phyloP scores from a whole-genome alignment of 2,329 filamentous ascomycete genomes.

The Fusarium sacchari region DNA sequence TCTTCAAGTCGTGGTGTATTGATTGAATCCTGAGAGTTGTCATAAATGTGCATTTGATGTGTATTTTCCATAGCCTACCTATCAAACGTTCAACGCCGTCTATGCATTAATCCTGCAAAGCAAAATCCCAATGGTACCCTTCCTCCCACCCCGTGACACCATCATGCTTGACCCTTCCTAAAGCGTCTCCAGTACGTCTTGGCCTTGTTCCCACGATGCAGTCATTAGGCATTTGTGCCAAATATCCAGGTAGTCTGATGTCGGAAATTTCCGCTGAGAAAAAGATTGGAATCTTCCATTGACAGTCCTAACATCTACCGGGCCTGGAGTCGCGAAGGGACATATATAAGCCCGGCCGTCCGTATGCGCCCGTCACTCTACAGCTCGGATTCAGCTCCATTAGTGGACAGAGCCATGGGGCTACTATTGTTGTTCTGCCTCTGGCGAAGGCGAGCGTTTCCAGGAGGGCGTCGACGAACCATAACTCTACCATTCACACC shows the following conservation, averaged over 20 bases:
- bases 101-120: slow-evolving; percentile 46
- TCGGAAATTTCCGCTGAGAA: not conserved
- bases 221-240: slow-evolving; percentile 9
- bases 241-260: slow-evolving; percentile 4
- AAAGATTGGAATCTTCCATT: not conserved
- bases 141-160: slow-evolving; percentile 3
- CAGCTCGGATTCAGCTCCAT: slow-evolving; percentile 68
- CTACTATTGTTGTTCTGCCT: slow-evolving; percentile 63
- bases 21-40: not conserved
- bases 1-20: not conserved
- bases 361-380: slow-evolving; percentile 40
- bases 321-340: not conserved
- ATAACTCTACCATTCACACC: slow-evolving; percentile 54
- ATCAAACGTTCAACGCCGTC: slow-evolving; percentile 48
- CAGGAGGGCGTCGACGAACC: slow-evolving; percentile 56
- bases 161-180: slow-evolving; percentile 11
- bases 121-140: slow-evolving; percentile 29
- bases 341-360: not conserved
- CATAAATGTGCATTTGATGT: slow-evolving; percentile 26
- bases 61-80: slow-evolving; percentile 43
- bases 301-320: not conserved
- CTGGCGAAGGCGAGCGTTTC: slow-evolving; percentile 54
- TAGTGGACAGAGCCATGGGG: slow-evolving; percentile 66
- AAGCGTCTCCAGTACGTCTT: slow-evolving; percentile 15
- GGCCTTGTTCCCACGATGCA: slow-evolving; percentile 1